Evolutionary conservation across 345 rosid genomes (phyloP), one percentile per base, ranked within the genome.

Genomic region (Jatropha curcas): DNA sequence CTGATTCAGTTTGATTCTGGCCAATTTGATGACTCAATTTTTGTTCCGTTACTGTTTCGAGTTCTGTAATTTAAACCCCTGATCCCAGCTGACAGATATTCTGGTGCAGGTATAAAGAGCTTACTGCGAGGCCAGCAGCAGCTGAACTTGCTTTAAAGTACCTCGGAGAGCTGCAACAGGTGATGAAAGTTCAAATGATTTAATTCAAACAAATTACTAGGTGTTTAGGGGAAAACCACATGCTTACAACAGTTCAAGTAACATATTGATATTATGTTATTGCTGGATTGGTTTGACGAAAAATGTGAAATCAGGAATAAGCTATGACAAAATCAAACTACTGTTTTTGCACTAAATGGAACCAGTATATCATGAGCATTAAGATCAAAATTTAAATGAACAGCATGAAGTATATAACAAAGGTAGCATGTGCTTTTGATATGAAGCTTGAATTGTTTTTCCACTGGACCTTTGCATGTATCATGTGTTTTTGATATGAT

Each of bases 101-200:
- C 43, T 71, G 57, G n/a, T 79, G 51, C 74, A 96, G 98, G 77
- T 82, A 82, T 50, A 87, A 86, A 65, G 99, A 93, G 87, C 91
- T 93, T 59, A 86, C 85, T 43, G 99, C 90, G 39, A 81, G 94
- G 55, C 99, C 99, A 13, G 84, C 75, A 39, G 92, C 99, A 56
- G 81, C 66, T 63, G 83, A 90, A 73, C 65, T 81, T 63, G 93
- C 96, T 73, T 83, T 71, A 69, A 86, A 61, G 59, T 93, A 88
- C 85, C 83, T 86, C 58, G 71, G 71, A 5, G 88, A 91, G 68
- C 72, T 93, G 81, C 79, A 86, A 77, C 94, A 92, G 97, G 98
- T 94, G 84, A 69, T 61, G 8, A 41, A 41, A 41, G 45, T 41
- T 0, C 28, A 75, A 52, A 62, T 73, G 7, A 11, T 78, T 63